These are phyloP conservation scores for Cucurbita maxima DNA, from an alignment of 306 rosid genomes.

Conservation along the genomic window DNA sequence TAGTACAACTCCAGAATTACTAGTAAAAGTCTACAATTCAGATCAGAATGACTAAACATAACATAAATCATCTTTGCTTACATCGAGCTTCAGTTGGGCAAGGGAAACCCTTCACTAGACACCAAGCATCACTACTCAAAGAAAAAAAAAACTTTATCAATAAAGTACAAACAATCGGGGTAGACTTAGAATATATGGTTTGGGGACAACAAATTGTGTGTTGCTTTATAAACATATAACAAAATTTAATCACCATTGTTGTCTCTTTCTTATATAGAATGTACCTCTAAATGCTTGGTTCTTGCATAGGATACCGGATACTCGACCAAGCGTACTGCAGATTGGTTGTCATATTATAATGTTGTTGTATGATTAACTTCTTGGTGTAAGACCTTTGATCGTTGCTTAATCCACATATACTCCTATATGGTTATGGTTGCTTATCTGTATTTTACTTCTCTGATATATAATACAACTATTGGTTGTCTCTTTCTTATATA, in stretches of 20 bases:
- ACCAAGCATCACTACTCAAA: constrained; percentile 22
- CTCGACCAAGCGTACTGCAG: background rate
- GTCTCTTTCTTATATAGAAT: background rate
- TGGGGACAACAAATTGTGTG: too few relatives aligned
- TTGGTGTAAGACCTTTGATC: background rate
- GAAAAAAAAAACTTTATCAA: too few relatives aligned
- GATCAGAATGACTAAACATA: background rate
- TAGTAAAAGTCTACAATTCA: too few relatives aligned
- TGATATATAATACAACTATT: too few relatives aligned
- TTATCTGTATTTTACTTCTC: too few relatives aligned
- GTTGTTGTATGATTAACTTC: background rate
- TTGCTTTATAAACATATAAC: too few relatives aligned
- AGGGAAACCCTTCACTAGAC: constrained; percentile 48
- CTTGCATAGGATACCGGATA: background rate
- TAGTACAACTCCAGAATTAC: background rate
- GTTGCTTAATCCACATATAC: background rate
- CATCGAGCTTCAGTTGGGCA: constrained; percentile 34
- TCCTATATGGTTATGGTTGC: background rate
- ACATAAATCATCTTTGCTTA: constrained; percentile 23
- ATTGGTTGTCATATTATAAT: too few relatives aligned
- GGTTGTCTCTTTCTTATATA: too few relatives aligned
- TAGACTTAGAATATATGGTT: too few relatives aligned
- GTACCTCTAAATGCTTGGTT: background rate
- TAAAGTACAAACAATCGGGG: too few relatives aligned
- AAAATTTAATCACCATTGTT: too few relatives aligned